These are phyloP conservation scores for Dryas drummondii DNA, from an alignment of 306 rosid genomes.

Conservation along the genomic window DNA sequence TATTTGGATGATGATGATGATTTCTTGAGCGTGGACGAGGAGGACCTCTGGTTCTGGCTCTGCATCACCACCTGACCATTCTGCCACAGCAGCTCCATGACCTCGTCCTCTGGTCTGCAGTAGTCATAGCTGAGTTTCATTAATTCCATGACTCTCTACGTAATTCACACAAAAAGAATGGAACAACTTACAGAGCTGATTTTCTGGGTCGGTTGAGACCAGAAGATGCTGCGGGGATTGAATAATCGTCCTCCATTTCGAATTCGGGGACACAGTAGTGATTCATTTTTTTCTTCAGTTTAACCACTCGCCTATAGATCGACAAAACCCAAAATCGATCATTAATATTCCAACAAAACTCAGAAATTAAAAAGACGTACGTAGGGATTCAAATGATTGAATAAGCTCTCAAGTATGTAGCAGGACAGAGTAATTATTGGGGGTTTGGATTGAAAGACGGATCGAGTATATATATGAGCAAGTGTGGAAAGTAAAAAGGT, in stretches of 20 bases:
- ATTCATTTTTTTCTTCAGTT: conserved; percentile 41
- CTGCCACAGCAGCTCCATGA: conserved; percentile 77
- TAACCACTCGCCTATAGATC: background rate
- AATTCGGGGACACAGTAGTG: conserved; percentile 73
- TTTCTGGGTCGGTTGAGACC: conserved; percentile 38
- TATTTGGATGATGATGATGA: conserved; percentile 23
- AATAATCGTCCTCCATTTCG: conserved; percentile 46
- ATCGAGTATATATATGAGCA: background rate
- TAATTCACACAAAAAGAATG: too few relatives aligned
- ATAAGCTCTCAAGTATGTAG: too few relatives aligned
- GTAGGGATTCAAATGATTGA: background rate
- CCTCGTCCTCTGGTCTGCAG: conserved; percentile 58
- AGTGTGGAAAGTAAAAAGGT: background rate
- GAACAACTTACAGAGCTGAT: conserved; percentile 38
- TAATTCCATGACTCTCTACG: too few relatives aligned
- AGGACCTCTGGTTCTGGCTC: conserved; percentile 52
- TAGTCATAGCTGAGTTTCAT: too few relatives aligned
- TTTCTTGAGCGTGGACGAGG: conserved; percentile 23
- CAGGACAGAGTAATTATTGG: too few relatives aligned
- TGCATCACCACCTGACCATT: conserved; percentile 65
- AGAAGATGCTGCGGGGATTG: conserved; percentile 38
- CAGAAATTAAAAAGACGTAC: too few relatives aligned
- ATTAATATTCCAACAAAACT: background rate
- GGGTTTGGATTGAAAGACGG: too few relatives aligned
- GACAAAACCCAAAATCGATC: background rate